These are phyloP conservation scores for Coccomyxa subellipsoidea DNA, from an alignment of 163 green algal genomes.

Conservation along the genomic window DNA sequence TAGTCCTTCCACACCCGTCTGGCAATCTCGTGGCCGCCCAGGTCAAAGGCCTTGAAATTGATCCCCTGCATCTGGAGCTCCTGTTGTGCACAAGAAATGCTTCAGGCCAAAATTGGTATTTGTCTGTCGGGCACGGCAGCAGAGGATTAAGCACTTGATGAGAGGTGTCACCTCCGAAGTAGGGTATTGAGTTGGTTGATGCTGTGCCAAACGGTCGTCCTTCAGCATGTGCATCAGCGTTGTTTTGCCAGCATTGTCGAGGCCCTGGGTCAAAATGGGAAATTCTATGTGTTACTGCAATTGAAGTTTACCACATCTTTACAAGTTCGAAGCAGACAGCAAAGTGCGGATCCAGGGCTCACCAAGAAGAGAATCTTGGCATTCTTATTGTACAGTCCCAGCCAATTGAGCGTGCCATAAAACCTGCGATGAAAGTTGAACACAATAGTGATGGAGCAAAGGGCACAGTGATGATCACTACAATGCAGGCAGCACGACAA, in stretches of 20 bases:
- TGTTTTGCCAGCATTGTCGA: slow-evolving; percentile 98
- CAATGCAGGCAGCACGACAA: too few species aligned
- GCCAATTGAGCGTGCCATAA: slow-evolving; percentile 89
- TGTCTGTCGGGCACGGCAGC: too few species aligned
- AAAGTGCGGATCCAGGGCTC: not conserved
- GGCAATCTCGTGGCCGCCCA: slow-evolving; percentile 98
- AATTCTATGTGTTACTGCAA: not conserved
- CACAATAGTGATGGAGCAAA: too few species aligned
- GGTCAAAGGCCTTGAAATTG: slow-evolving; percentile 98
- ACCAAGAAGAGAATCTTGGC: slow-evolving; percentile 99
- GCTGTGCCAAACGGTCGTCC: slow-evolving; percentile 94
- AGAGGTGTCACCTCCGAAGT: slow-evolving; percentile 88
- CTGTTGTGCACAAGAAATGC: slow-evolving; percentile 33
- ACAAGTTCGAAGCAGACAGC: not conserved
- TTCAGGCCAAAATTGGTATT: too few species aligned
- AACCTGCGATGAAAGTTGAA: slow-evolving; percentile 66
- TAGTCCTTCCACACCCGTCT: slow-evolving; percentile 99
- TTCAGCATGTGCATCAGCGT: slow-evolving; percentile 99
- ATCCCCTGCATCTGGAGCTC: slow-evolving; percentile 99
- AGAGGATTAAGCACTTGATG: too few species aligned
- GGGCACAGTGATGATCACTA: too few species aligned
- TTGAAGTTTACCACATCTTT: too few species aligned
- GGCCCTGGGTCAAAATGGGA: slow-evolving; percentile 53
- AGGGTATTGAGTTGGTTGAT: slow-evolving; percentile 97
- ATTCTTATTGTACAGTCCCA: slow-evolving; percentile 98